Conservation (phyloP, 1,139 yeast genomes). For the Pichia inconspicua region DNA sequence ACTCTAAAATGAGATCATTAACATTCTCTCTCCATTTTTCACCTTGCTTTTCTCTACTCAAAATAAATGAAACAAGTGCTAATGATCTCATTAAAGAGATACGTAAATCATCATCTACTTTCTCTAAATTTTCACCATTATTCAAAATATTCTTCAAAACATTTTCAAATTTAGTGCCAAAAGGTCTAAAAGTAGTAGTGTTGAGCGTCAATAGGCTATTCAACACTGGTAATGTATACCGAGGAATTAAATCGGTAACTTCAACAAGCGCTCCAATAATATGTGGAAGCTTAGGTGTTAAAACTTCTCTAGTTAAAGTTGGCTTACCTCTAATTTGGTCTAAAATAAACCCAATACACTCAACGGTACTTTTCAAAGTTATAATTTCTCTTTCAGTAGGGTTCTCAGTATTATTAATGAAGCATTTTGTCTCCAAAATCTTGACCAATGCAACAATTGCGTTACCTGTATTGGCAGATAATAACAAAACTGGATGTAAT, state of each 20-base stretch:
- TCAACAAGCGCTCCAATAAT: constrained; percentile 51
- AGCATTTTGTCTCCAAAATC: constrained; percentile 45
- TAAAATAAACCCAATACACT: constrained; percentile 45
- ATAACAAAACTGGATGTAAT: constrained; percentile 40
- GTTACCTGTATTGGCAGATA: constrained; percentile 52
- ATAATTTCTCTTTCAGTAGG: constrained; percentile 23
- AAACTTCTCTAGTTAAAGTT: constrained; percentile 71
- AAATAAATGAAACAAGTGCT: constrained; percentile 50
- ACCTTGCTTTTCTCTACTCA: constrained; percentile 42
- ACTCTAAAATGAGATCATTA: constrained; percentile 35
- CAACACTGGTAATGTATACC: constrained; percentile 41
- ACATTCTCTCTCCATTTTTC: constrained; percentile 32
- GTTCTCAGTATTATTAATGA: constrained; percentile 32
- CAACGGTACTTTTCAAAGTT: constrained; percentile 31
- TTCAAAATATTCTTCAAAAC: constrained; percentile 34
- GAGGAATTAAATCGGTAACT: constrained; percentile 35
- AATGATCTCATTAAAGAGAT: constrained; percentile 39
- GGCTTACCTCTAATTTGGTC: constrained; percentile 68
- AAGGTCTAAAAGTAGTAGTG: constrained; percentile 79
- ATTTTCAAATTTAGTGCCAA: constrained; percentile 51
- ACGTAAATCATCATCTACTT: constrained; percentile 31
- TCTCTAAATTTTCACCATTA: constrained; percentile 20
- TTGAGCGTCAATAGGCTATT: constrained; percentile 45
- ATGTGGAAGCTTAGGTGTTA: constrained; percentile 69
- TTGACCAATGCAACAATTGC: constrained; percentile 51